Conservation (phyloP, 768 basidiomycete species). For the Daedaleopsis nitida region DNA sequence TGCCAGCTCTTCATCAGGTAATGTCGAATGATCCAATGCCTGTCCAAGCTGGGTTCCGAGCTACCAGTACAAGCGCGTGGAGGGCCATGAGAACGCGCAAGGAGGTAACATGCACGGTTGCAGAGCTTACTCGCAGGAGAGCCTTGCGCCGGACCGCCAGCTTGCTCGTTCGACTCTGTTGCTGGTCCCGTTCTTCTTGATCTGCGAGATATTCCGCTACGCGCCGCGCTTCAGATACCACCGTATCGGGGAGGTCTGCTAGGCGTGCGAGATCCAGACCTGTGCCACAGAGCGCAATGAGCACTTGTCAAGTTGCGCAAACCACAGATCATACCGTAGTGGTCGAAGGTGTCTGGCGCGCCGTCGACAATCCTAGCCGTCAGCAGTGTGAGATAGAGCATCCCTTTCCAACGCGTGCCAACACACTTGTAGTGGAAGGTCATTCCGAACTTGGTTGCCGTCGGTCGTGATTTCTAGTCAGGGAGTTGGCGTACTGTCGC, state of each 20-base stretch:
- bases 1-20: conserved; percentile 71
- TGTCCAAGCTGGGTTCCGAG: conserved; percentile 76
- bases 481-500: not conserved
- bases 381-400: not conserved
- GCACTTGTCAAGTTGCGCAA: not conserved
- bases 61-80: conserved; percentile 38
- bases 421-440: conserved; percentile 76
- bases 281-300: conserved; percentile 32
- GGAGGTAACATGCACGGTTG: not conserved
- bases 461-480: conserved; percentile 52
- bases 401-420: not conserved
- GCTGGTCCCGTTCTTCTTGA: conserved; percentile 56
- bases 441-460: conserved; percentile 64
- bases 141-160: conserved; percentile 66
- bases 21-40: conserved; percentile 68
- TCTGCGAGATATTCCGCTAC: conserved; percentile 62
- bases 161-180: conserved; percentile 62
- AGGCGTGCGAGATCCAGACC: conserved; percentile 88
- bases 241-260: conserved; percentile 79
- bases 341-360: conserved; percentile 55
- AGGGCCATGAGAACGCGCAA: not conserved
- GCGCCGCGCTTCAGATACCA: conserved; percentile 62
- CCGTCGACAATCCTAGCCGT: conserved; percentile 72
- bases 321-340: conserved; percentile 61
- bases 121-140: conserved; percentile 56